Conservation (phyloP, 2,329 filamentous ascomycete species). For the Celoporthe dispersa region DNA sequence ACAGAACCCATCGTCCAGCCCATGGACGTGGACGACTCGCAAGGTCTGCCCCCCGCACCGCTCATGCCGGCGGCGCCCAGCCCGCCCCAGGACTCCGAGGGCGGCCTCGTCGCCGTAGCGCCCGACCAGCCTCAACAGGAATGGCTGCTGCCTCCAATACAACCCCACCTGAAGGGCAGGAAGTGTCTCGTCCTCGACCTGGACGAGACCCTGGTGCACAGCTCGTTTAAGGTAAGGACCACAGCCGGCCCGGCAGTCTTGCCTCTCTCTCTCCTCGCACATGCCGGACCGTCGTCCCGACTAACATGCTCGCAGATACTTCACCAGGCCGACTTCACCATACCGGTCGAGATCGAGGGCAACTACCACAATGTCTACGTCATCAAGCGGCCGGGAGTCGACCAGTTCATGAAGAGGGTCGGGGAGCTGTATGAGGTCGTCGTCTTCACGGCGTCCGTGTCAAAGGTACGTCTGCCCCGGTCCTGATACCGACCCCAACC, state of each 20-base stretch:
- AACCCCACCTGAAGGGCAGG: constrained; percentile 78
- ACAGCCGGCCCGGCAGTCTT: neutral
- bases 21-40: constrained; percentile 39
- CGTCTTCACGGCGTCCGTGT: constrained; percentile 97
- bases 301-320: constrained; percentile 67
- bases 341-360: constrained; percentile 97
- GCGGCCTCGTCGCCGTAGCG: constrained; percentile 48
- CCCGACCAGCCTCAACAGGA: constrained; percentile 58
- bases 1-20: constrained; percentile 26
- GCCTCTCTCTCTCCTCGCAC: neutral
- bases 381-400: constrained; percentile 97
- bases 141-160: constrained; percentile 80
- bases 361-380: constrained; percentile 99
- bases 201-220: constrained; percentile 96
- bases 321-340: constrained; percentile 97
- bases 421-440: constrained; percentile 98
- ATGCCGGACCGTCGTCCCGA: neutral
- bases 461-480: constrained; percentile 69
- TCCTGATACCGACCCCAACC: too few relatives aligned
- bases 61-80: constrained; percentile 44
- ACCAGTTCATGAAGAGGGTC: constrained; percentile 98
- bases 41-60: constrained; percentile 52
- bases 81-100: constrained; percentile 45
- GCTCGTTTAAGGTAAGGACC: constrained; percentile 90
- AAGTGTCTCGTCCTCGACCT: constrained; percentile 96